Percentiles rank a stretch among this genome's conserved stretches.
phyloP scores from a whole-genome alignment of 2,329 filamentous ascomycete genomes.

The Aspergillus caelatus region DNA sequence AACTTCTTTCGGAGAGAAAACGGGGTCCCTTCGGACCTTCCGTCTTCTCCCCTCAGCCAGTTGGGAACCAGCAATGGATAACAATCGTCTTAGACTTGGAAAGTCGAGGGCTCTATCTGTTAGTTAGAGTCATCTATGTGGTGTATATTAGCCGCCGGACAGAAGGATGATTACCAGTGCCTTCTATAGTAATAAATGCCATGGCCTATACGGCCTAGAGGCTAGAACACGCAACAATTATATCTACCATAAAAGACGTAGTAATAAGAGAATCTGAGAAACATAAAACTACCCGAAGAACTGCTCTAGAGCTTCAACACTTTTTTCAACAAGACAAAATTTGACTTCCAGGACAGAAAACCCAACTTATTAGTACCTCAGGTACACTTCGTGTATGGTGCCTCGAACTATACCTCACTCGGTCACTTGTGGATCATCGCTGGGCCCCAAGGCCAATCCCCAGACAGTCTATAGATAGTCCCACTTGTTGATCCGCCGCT shows the following conservation, averaged over 20 bases:
- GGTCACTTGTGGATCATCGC: conserved; percentile 6
- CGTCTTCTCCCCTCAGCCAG: conserved; percentile 4
- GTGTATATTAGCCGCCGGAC: not conserved
- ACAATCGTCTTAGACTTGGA: not conserved
- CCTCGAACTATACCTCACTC: not conserved
- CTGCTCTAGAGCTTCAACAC: not conserved
- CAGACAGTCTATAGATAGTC: conserved; percentile 8
- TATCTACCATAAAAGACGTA: not conserved
- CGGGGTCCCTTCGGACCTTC: conserved; percentile 19
- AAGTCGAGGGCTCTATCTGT: not conserved
- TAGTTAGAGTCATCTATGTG: not conserved
- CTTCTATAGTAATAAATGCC: not conserved
- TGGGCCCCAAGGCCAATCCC: conserved; percentile 6
- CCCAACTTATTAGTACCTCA: not conserved
- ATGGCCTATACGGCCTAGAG: not conserved
- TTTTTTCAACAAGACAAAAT: not conserved
- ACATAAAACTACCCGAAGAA: not conserved
- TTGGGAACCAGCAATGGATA: not conserved
- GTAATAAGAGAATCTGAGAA: not conserved
- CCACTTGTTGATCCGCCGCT: conserved; percentile 11
- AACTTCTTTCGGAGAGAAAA: conserved; percentile 4
- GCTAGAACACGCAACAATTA: not conserved
- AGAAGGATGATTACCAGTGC: not conserved
- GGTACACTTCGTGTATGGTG: not conserved
- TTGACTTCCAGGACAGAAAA: not conserved